Evolutionary conservation across 257 asterid species (phyloP), one percentile per base, ranked within the genome.

Genomic region (Solanum piurae): DNA sequence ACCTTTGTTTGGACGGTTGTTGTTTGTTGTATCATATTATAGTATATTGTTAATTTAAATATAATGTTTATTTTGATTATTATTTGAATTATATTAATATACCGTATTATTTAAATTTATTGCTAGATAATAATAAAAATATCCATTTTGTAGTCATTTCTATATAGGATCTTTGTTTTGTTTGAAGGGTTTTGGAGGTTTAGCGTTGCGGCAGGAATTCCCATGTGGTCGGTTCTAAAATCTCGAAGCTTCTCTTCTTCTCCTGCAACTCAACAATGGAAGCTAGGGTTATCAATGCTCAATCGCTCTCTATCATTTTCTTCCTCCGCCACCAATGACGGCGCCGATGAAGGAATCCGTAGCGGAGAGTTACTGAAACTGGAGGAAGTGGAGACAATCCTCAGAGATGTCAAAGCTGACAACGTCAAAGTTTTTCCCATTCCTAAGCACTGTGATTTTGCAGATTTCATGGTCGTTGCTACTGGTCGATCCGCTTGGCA

Each of bases 401-500:
- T 95, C 75, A 86, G 60, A 73, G 98, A 97, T 84, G 98, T 97
- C 71, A 94, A 95, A 89, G 99, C 99, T 6, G 98, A 95, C 88
- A 94, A 95, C 68, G 95, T 95, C 66, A 87, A 82, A 84, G 96
- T 97, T 38, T 83, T 97, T 23, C 93, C 92, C n/a, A 92, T 96
- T 21, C 95, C 97, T 18, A 90, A 90, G 52, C 92, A 92, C 83
- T 92, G 89, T 76, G 96, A 97, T 86, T 94, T 93, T 88, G 92
- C 96, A 37, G 99, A 97, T 92, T 92, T 91, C 92, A 93, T 95
- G 95, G 97, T 97, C 73, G 85, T 97, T 86, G 98, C 98, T 91
- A 94, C 99, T 3, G 98, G 98, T 46, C 93, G 98, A 55, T 97
- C 99, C 14, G 93, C 96, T 55, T 96, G 99, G 99, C 99, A 97